Conservation (phyloP, 768 basidiomycete genomes). For the Serendipita indica region DNA sequence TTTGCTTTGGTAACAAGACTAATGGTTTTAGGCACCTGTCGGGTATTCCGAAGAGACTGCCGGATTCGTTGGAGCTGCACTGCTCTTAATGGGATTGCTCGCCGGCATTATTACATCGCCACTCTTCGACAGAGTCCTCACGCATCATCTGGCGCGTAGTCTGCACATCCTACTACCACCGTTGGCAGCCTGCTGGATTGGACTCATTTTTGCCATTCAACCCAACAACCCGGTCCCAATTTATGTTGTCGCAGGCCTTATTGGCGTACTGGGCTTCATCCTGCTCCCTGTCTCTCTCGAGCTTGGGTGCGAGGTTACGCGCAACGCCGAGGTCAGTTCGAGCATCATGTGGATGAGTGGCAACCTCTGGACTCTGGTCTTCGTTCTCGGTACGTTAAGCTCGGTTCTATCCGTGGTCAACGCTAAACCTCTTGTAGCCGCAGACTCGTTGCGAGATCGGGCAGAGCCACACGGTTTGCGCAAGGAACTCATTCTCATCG, state of each 20-base stretch:
- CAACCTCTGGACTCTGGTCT: conserved; percentile 49
- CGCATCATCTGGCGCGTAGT: conserved; percentile 44
- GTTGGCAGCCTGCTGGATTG: conserved; percentile 37
- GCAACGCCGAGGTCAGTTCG: conserved; percentile 63
- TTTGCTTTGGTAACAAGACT: not conserved
- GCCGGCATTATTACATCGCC: conserved; percentile 56
- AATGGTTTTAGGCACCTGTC: conserved; percentile 30
- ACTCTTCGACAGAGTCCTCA: conserved; percentile 67
- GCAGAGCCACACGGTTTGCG: conserved; percentile 63
- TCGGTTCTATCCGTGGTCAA: not conserved
- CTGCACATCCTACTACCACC: conserved; percentile 47
- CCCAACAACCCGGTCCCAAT: conserved; percentile 44
- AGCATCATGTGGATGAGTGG: conserved; percentile 60
- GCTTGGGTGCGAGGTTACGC: conserved; percentile 62
- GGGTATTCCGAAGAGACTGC: conserved; percentile 55
- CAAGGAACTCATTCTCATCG: conserved; percentile 51
- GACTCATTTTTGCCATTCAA: conserved; percentile 31
- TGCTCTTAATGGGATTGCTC: conserved; percentile 57
- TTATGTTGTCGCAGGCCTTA: conserved; percentile 50
- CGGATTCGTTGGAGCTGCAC: conserved; percentile 45
- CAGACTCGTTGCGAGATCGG: conserved; percentile 53
- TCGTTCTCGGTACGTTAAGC: conserved; percentile 39
- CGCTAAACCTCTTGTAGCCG: conserved; percentile 26
- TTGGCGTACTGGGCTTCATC: conserved; percentile 50
- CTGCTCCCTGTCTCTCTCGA: conserved; percentile 68